Conservation (phyloP, 768 basidiomycete species). For the Strobilomyces confusus region DNA sequence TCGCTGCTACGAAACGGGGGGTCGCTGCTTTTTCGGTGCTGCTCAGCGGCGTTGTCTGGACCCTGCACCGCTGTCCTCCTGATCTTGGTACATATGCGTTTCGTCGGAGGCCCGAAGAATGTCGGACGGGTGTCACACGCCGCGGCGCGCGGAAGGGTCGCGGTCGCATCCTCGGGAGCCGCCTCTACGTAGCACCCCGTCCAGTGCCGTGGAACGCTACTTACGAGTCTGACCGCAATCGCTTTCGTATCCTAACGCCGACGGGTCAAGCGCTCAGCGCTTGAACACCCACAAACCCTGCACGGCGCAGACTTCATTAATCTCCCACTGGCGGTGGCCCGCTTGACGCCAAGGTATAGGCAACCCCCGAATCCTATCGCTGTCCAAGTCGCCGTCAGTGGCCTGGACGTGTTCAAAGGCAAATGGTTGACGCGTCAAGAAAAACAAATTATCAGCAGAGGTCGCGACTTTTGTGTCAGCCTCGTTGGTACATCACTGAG, state of each 20-base stretch:
- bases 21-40: conserved; percentile 23
- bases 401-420: background rate
- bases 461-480: background rate
- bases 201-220: no score
- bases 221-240: no score
- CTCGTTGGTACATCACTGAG: background rate
- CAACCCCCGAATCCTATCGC: background rate
- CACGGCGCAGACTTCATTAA: background rate
- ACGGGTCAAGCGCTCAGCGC: background rate
- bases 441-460: background rate
- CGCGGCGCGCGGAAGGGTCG: conserved; percentile 25
- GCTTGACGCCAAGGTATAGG: background rate
- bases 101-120: conserved; percentile 13
- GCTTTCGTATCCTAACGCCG: no score
- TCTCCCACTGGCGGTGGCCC: background rate
- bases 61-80: conserved; percentile 18
- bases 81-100: conserved; percentile 3
- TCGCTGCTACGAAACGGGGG: conserved; percentile 30
- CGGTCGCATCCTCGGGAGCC: conserved; percentile 10
- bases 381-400: no score
- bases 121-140: conserved; percentile 8
- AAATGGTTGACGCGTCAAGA: background rate
- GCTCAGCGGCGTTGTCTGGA: conserved; percentile 31
- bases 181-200: no score
- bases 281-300: background rate